Evolutionary conservation across 2,329 filamentous ascomycete species (phyloP), one percentile per base, ranked within the genome.

Genomic region (Ascochyta koolunga): DNA sequence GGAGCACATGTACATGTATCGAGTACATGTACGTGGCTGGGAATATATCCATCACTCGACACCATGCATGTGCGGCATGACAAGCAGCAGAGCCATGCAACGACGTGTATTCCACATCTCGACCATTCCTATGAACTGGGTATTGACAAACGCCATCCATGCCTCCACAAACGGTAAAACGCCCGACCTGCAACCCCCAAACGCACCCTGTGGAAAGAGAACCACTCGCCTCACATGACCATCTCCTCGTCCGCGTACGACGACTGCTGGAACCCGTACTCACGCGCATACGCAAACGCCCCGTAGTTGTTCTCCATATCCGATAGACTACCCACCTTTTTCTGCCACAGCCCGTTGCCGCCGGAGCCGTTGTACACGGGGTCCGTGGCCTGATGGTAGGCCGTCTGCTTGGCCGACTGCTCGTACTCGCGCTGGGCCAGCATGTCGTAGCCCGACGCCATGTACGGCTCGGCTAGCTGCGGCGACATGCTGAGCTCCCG

Each of bases 401-500:
- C 50, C 4, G 52, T 3, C 36, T 47, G 32, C 68, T 53, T 75
- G 2, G 75, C 76, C 2, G 80, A 81, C 50, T 80, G 77, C 64
- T 88, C 82, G 58, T 87, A 85, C 67, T 90, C 87, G 48, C 85
- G 80, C 53, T 81, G 80, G 54, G 88, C 85, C 52, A 89, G 77
- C 67, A 85, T 80, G 66, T 91, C 89, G 70, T 96, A 96, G 13
- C 92, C 92, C 6, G 86, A 88, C 41, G 84, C 74, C 84, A 96
- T 96, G 75, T 96, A 96, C 0, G 91, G 91, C 74, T 96, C 91
- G 22, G 22, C 22, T 24, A 8, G 5, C 22, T 24, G 22, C 22
- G 22, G 4, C 5, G 22, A 24, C 22, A 8, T 24, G 4, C 22
- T 24, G 22, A 24, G 22, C 22, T 24, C 22, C 8, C n/a, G n/a